Evolutionary conservation across 2,329 filamentous ascomycete species (phyloP), one percentile per base, ranked within the genome.

Genomic region (Ceratocystis ficicola): DNA sequence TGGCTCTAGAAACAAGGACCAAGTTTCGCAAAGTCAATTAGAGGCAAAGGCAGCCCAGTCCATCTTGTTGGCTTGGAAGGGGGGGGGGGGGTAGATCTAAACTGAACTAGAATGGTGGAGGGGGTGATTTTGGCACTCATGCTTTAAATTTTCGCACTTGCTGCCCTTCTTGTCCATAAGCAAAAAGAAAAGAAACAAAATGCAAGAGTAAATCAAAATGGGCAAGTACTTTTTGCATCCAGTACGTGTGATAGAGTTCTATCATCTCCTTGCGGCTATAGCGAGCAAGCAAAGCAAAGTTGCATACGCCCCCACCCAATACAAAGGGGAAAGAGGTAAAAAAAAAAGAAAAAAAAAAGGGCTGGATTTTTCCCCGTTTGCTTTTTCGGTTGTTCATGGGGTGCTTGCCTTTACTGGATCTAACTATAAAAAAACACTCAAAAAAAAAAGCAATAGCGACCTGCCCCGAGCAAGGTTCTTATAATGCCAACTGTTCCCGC

Each of bases 401-500:
- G 22, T 57, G 25, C 5, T 30, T 57, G 22, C 52, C 52, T 57
- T 57, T 57, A 30, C 28, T 30, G 22, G 52, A 12, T 12, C n/a
- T 10, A 57, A 28, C 25, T 30, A 57, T 32, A 57, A 57, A 57
- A 55, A 57, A 57, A 57, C 25, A 57, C 10, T 2, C 52, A n/a
- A n/a, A 17, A 57, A 57, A 28, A 32, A 57, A 30, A 30, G 52
- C 25, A 57, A 28, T 17, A 32, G 30, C 28, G 15, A 32, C 52
- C 52, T 57, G 52, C 28, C 52, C 52, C 52, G 7, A 30, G 22
- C 52, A 57, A 57, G 22, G 22, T 57, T 57, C 22, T 30, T 57
- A 57, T 57, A 57, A 57, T 30, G 28, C 52, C 52, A 28, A 57
- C 52, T 57, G 52, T 57, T 28, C 52, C 52, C 52, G 25, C 52